phyloP scores from a whole-genome alignment of 2,329 filamentous ascomycete species.

The Incumbomyces lentus region DNA sequence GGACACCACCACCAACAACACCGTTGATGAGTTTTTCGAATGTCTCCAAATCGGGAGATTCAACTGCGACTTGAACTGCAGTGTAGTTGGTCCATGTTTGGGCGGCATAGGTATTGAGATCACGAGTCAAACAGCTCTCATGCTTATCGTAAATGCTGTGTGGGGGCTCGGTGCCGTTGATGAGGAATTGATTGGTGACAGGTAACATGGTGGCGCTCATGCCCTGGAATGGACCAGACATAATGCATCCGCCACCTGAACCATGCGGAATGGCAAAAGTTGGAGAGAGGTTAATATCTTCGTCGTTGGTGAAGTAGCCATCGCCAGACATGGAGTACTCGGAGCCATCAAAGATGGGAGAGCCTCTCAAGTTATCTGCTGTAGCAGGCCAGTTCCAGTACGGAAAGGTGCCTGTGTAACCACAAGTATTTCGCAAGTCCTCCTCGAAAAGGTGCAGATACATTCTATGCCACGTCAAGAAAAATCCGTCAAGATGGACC shows the following conservation, averaged over 20 bases:
- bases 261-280: slow-evolving; percentile 19
- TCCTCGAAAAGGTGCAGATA: slow-evolving; percentile 35
- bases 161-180: slow-evolving; percentile 17
- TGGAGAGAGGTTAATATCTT: slow-evolving; percentile 12
- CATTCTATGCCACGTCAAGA: slow-evolving; percentile 38
- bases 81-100: slow-evolving; percentile 17
- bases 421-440: slow-evolving; percentile 34
- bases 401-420: slow-evolving; percentile 36
- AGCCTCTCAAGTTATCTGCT: slow-evolving; percentile 23
- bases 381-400: slow-evolving; percentile 33
- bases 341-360: slow-evolving; percentile 29
- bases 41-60: slow-evolving; percentile 9
- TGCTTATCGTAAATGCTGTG: slow-evolving; percentile 17
- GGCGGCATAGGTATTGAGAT: slow-evolving; percentile 20
- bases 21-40: slow-evolving; percentile 18
- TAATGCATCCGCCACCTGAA: slow-evolving; percentile 22
- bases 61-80: slow-evolving; percentile 11
- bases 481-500: slow-evolving; percentile 28
- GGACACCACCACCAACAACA: slow-evolving; percentile 13
- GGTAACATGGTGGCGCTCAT: slow-evolving; percentile 17
- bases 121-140: slow-evolving; percentile 19
- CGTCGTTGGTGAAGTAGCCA: slow-evolving; percentile 13
- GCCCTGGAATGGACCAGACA: slow-evolving; percentile 20
- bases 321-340: slow-evolving; percentile 29
- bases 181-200: slow-evolving; percentile 13